phyloP scores from a whole-genome alignment of 306 rosid genomes.

The Cicer yamashitae region DNA sequence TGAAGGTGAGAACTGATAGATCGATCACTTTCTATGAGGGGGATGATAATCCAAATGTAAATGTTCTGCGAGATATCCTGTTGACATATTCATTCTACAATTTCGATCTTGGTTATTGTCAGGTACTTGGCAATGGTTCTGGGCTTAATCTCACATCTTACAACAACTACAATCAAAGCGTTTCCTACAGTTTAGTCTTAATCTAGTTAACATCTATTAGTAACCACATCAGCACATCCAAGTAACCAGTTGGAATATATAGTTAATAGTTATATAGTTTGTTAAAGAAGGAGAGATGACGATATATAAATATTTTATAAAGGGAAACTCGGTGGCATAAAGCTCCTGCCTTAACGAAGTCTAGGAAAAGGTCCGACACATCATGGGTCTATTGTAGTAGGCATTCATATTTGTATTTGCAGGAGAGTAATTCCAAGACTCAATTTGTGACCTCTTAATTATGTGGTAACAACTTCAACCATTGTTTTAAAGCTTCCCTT shows the following conservation, averaged over 20 bases:
- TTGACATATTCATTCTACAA: constrained; percentile 97
- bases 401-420: not conserved
- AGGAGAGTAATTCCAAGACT: not conserved
- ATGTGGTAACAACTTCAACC: constrained; percentile 2
- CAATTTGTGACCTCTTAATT: not conserved
- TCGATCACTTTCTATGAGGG: constrained; percentile 81
- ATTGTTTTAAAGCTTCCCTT: not conserved
- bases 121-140: constrained; percentile 61
- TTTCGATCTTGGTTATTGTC: constrained; percentile 99
- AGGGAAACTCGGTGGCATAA: not conserved
- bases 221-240: not conserved
- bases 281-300: not conserved
- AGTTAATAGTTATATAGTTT: not conserved
- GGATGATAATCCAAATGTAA: constrained; percentile 90
- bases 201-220: not conserved
- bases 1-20: constrained; percentile 95
- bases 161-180: not conserved
- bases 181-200: not conserved
- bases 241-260: constrained; percentile 8
- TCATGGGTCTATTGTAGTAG: not conserved
- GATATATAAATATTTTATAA: not conserved
- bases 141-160: not conserved
- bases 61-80: constrained; percentile 79
- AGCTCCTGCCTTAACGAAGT: not conserved
- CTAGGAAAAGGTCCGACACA: not conserved